phyloP scores from a whole-genome alignment of 805 yeast species.

The Pichia paraexigua region DNA sequence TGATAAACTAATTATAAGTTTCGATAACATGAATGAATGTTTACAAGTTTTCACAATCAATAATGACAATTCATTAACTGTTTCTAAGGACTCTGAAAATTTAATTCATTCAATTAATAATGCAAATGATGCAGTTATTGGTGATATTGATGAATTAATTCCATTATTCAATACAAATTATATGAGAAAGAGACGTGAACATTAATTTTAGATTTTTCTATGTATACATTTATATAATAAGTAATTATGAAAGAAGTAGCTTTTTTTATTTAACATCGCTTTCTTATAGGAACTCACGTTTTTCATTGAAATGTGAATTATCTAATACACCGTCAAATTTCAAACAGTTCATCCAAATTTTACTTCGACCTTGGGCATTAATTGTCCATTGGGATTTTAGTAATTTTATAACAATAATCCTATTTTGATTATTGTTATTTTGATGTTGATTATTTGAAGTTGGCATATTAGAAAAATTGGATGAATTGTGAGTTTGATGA shows the following conservation, averaged over 20 bases:
- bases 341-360: conserved; percentile 22
- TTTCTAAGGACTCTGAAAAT: conserved; percentile 12
- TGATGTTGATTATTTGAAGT: not conserved
- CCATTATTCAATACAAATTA: conserved; percentile 48
- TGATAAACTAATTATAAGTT: conserved; percentile 20
- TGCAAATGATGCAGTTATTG: conserved; percentile 16
- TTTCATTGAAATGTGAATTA: conserved; percentile 16
- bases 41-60: conserved; percentile 20
- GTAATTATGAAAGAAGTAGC: not conserved
- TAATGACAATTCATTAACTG: conserved; percentile 20
- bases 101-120: conserved; percentile 25
- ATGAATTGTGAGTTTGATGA: not conserved
- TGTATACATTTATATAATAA: not conserved
- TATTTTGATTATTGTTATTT: not conserved
- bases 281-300: conserved; percentile 18
- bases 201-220: conserved; percentile 24
- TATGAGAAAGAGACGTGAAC: conserved; percentile 60
- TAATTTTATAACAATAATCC: conserved; percentile 34
- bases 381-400: conserved; percentile 37
- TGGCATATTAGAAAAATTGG: not conserved
- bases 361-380: conserved; percentile 12
- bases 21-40: conserved; percentile 17
- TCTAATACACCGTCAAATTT: conserved; percentile 24
- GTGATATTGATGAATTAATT: conserved; percentile 30
- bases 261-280: too few relatives aligned